Percentiles rank a stretch among this genome's conserved stretches.
Evolutionary conservation across 148 eudicot species (phyloP).

Genomic region (Camellia japonica): DNA sequence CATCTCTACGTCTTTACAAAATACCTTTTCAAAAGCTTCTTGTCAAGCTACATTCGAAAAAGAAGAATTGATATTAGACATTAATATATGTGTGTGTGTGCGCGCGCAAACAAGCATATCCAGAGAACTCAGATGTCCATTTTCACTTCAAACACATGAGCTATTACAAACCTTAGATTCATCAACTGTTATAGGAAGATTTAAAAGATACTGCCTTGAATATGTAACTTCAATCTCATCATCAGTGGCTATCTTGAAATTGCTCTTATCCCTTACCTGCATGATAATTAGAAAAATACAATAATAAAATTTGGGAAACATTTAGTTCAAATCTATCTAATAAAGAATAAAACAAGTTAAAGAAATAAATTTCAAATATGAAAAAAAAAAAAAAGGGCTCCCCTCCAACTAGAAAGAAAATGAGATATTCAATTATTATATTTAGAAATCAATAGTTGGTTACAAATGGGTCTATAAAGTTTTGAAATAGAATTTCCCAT

Average conservation of each 20-base stretch:
- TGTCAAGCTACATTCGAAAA: conserved; percentile 53
- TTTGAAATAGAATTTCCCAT: too few species aligned
- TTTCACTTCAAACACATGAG: neutral
- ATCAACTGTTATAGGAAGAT: conserved; percentile 85
- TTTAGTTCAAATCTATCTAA: too few species aligned
- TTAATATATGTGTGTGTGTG: neutral
- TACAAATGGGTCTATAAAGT: too few species aligned
- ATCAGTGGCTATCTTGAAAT: conserved; percentile 76
- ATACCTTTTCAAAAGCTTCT: conserved; percentile 67
- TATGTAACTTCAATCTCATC: conserved; percentile 86
- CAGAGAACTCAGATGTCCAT: too few species aligned
- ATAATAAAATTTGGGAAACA: too few species aligned
- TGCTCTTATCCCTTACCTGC: conserved; percentile 90
- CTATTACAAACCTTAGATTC: conserved; percentile 65
- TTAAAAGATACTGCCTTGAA: conserved; percentile 82
- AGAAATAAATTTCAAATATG: too few species aligned
- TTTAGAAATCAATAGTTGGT: too few species aligned
- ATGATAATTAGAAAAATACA: neutral
- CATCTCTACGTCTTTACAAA: conserved; percentile 32
- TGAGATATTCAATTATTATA: too few species aligned
- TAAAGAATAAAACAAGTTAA: too few species aligned
- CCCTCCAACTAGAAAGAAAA: too few species aligned
- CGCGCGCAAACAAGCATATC: neutral
- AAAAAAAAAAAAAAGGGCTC: too few species aligned
- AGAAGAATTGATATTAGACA: conserved; percentile 2